Conservation (phyloP, 306 rosid genomes). For the Corylus americana region DNA sequence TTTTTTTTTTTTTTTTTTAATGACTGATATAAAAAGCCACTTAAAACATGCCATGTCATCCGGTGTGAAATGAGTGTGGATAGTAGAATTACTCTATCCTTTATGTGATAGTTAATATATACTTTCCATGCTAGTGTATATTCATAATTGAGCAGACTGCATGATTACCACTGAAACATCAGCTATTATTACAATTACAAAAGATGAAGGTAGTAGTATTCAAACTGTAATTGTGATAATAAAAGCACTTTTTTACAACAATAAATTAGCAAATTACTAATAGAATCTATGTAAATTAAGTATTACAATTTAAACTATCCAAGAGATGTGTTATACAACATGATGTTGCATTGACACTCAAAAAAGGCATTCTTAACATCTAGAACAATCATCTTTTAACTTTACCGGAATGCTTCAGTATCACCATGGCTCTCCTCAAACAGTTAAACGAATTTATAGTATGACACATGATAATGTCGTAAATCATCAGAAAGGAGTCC, state of each 20-base stretch:
- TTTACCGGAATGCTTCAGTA: background rate
- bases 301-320: background rate
- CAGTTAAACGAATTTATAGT: background rate
- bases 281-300: background rate
- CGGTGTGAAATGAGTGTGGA: too few relatives aligned
- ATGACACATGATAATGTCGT: background rate
- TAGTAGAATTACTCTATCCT: too few relatives aligned
- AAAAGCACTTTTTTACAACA: background rate
- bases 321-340: background rate
- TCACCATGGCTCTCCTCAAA: background rate
- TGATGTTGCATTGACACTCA: conserved; percentile 8
- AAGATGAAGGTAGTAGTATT: conserved; percentile 1
- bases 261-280: background rate
- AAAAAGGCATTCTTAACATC: background rate
- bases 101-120: background rate
- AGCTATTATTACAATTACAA: background rate
- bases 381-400: background rate
- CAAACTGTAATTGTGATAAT: background rate
- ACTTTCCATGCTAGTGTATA: background rate
- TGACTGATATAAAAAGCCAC: too few relatives aligned
- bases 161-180: background rate
- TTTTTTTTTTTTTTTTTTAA: too few relatives aligned
- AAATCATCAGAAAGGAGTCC: background rate
- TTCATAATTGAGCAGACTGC: background rate
- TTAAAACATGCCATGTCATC: too few relatives aligned